phyloP scores from a whole-genome alignment of 176 grass and related monocot genomes.

The Leersia perrieri region DNA sequence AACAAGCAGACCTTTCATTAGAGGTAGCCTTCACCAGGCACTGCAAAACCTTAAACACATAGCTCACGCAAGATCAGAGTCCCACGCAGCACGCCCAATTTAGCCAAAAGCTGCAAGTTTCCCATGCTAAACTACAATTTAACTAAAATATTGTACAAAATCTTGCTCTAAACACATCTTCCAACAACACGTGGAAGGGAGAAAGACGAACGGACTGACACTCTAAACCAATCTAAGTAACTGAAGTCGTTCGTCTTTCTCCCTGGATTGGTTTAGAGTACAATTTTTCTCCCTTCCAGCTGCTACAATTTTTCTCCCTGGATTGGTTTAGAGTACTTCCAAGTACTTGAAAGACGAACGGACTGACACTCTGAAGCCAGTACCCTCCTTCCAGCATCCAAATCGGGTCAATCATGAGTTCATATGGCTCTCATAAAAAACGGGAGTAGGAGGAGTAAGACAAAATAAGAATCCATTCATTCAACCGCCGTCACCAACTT shows the following conservation, averaged over 20 bases:
- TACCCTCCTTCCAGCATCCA: too few species aligned
- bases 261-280: too few species aligned
- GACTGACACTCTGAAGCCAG: too few species aligned
- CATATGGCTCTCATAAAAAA: neutral
- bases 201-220: neutral
- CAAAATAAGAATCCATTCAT: neutral
- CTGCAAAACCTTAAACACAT: neutral
- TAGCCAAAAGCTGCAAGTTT: neutral
- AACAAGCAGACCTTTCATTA: slow-evolving; percentile 39
- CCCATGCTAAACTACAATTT: neutral
- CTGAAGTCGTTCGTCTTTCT: too few species aligned
- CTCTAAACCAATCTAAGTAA: neutral
- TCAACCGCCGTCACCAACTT: neutral
- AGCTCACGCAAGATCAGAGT: neutral
- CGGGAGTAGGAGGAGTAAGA: neutral
- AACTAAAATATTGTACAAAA: neutral
- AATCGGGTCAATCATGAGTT: too few species aligned
- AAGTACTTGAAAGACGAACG: too few species aligned
- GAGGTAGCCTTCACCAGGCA: slow-evolving; percentile 41
- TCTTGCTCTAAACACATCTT: neutral
- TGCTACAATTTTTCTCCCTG: too few species aligned
- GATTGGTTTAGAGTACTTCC: too few species aligned
- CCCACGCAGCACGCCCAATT: neutral
- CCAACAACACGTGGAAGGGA: neutral
- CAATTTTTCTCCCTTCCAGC: too few species aligned